Conservation (phyloP, 2,329 filamentous ascomycete species). For the Polychaeton citri region DNA sequence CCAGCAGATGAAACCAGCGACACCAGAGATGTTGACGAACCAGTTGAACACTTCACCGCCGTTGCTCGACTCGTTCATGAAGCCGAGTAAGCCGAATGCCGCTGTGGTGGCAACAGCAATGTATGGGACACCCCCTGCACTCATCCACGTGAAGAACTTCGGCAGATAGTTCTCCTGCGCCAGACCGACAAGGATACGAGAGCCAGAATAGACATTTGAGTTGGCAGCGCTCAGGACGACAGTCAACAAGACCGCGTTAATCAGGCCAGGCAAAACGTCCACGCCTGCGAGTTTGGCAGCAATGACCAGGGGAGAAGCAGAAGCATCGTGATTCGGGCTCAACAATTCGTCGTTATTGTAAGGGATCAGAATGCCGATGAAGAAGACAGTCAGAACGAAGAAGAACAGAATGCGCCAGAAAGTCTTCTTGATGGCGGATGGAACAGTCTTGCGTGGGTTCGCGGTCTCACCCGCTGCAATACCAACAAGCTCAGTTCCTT, state of each 20-base stretch:
- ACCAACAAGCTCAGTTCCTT: slow-evolving; percentile 36
- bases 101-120: slow-evolving; percentile 31
- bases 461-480: slow-evolving; percentile 16
- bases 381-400: slow-evolving; percentile 26
- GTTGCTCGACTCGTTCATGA: slow-evolving; percentile 23
- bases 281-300: slow-evolving; percentile 50
- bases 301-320: slow-evolving; percentile 42
- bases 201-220: slow-evolving; percentile 40
- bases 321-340: slow-evolving; percentile 20
- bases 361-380: slow-evolving; percentile 27
- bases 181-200: slow-evolving; percentile 39
- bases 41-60: slow-evolving; percentile 10
- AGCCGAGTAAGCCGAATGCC: slow-evolving; percentile 23
- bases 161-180: slow-evolving; percentile 55
- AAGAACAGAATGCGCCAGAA: slow-evolving; percentile 38
- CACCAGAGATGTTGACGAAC: slow-evolving; percentile 26
- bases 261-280: slow-evolving; percentile 44
- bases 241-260: slow-evolving; percentile 55
- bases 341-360: slow-evolving; percentile 23
- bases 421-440: slow-evolving; percentile 34
- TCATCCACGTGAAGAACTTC: slow-evolving; percentile 28
- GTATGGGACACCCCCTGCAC: slow-evolving; percentile 39
- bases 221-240: slow-evolving; percentile 48
- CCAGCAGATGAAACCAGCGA: slow-evolving; percentile 26
- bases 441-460: slow-evolving; percentile 14